Base-by-base conservation (phyloP, 164 flowering plant species). In the Aristolochia californica region DNA sequence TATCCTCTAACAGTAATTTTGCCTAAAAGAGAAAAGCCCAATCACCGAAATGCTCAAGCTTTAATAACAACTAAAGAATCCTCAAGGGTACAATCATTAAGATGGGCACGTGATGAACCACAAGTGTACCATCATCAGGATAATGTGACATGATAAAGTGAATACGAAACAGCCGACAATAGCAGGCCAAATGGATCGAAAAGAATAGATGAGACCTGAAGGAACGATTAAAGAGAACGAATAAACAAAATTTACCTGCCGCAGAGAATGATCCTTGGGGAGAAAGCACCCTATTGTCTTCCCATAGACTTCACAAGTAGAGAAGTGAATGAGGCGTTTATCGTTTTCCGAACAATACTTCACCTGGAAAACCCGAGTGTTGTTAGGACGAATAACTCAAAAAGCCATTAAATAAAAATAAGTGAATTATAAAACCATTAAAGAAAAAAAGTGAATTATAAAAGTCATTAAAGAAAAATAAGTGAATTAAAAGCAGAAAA, bases 231-330 rank as follows among this genome's bases (percentile, higher is more conserved):
- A 13, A 8, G 17, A 56, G 13, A 59, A 30, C 40, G 40, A 4
- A 34, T 5, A 34, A 34, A 7, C 63, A 53, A 13, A 48, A 27
- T 58, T 63, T 50, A 89, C 99, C 86, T 85, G 78, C 26, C 97
- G 81, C 18, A 87, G 78, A 56, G 97, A 89, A 60, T 75, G 74
- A 68, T 87, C 99, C 62, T 83, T 81, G 3, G 99, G 99, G 69
- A 94, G 88, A 68, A 75, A 94, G 75, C 86, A 72, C 52, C 97
- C 97, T 60, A 89, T 82, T 1, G 99, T 94, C 67, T 89, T 94
- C 53, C 97, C 97, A 70, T 94, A 94, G 21, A 90, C 83, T 77
- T 94, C 99, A 71, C 99, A 89, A 50, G 99, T 94, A 11, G 99
- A 94, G 73, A 94, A 94, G 74, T 94, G 97, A 69, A 94, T 94